These are phyloP conservation scores for Boletus tomentosulus DNA, from an alignment of 768 basidiomycete genomes.

Conservation along the genomic window DNA sequence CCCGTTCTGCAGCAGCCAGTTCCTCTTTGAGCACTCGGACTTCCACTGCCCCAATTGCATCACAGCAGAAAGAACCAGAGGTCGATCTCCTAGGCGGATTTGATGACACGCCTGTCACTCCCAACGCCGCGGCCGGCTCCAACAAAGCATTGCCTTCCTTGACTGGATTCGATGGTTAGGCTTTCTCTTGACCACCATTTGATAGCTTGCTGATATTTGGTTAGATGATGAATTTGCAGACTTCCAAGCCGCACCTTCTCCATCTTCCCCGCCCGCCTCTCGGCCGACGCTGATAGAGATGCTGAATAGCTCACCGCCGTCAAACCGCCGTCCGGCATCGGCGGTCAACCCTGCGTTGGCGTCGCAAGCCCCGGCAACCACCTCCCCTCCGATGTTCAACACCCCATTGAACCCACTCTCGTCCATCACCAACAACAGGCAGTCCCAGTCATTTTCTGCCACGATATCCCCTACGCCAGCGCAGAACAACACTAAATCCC, in stretches of 20 bases:
- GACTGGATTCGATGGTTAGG: conserved; percentile 27
- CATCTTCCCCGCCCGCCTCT: conserved; percentile 32
- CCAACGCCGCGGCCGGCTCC: conserved; percentile 10
- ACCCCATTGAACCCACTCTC: conserved; percentile 21
- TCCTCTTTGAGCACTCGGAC: conserved; percentile 36
- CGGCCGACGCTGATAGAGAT: conserved; percentile 46
- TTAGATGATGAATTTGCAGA: conserved; percentile 82
- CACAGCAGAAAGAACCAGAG: conserved; percentile 45
- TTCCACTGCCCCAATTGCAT: conserved; percentile 24
- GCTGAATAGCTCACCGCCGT: conserved; percentile 34
- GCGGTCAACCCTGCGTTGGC: conserved; percentile 5
- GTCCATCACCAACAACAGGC: conserved; percentile 23
- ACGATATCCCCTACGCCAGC: conserved; percentile 14
- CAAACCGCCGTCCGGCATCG: conserved; percentile 14
- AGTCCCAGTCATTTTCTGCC: conserved; percentile 16
- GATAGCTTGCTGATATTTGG: conserved; percentile 7
- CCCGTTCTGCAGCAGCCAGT: conserved; percentile 34
- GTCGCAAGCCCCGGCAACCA: conserved; percentile 12
- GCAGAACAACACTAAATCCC: conserved; percentile 19
- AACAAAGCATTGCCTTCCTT: conserved; percentile 32
- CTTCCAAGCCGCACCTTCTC: conserved; percentile 70
- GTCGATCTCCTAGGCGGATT: conserved; percentile 79
- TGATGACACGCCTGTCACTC: conserved; percentile 47
- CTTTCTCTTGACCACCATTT: neutral
- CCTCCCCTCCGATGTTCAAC: conserved; percentile 27